These are phyloP conservation scores for Pugionium dolabratum DNA, from an alignment of 345 rosid species.

Conservation along the genomic window DNA sequence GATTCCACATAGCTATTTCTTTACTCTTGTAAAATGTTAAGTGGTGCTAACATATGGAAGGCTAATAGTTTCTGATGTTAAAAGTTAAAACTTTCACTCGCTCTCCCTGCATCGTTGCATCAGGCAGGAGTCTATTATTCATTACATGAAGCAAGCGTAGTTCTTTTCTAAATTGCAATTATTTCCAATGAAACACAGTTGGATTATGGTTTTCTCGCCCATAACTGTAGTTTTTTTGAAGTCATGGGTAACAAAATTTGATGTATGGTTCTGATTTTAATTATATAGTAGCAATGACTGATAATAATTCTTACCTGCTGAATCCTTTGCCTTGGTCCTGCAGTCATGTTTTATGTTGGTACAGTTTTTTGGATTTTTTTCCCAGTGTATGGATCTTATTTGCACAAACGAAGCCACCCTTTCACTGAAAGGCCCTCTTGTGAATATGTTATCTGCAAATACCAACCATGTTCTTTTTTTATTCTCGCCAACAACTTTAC, in stretches of 20 bases:
- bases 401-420: conserved; percentile 17
- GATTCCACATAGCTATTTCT: conserved; percentile 14
- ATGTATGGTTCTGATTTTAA: conserved; percentile 12
- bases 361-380: not conserved
- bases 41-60: conserved; percentile 23
- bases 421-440: conserved; percentile 12
- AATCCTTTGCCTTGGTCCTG: conserved; percentile 15
- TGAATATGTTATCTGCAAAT: conserved; percentile 11
- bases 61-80: conserved; percentile 13
- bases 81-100: not conserved
- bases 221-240: conserved; percentile 13
- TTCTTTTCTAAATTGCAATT: conserved; percentile 9
- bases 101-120: conserved; percentile 2
- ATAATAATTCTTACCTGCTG: conserved; percentile 8
- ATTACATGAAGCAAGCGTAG: conserved; percentile 10
- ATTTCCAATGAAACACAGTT: not conserved
- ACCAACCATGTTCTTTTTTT: not conserved
- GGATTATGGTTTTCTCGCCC: conserved; percentile 18
- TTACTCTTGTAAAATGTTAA: conserved; percentile 16
- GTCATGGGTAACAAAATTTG: conserved; percentile 19
- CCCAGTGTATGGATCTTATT: conserved; percentile 5
- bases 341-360: conserved; percentile 3
- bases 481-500: conserved; percentile 26
- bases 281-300: conserved; percentile 18
- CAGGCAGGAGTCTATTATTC: conserved; percentile 25